These are phyloP conservation scores for Candolleomyces efflorescens DNA, from an alignment of 768 basidiomycete genomes.

Conservation along the genomic window DNA sequence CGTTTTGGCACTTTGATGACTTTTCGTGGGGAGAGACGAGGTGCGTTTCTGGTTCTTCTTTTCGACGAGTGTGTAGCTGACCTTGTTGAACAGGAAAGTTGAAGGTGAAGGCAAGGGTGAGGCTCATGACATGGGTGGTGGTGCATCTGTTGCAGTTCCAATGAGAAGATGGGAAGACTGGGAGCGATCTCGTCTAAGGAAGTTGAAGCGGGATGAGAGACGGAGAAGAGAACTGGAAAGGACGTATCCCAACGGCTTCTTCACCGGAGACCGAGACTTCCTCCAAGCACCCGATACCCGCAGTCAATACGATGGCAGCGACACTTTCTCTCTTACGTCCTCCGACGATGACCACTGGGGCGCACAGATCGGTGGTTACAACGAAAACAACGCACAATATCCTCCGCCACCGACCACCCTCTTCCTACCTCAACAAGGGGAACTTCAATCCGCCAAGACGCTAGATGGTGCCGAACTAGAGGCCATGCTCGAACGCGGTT, in stretches of 20 bases:
- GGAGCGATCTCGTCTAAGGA: constrained; percentile 93
- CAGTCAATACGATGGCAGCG: constrained; percentile 73
- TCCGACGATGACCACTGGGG: constrained; percentile 98
- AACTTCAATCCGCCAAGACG: constrained; percentile 37
- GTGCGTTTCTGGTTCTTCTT: constrained; percentile 34
- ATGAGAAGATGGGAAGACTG: constrained; percentile 99
- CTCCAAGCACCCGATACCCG: constrained; percentile 54
- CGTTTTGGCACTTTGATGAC: constrained; percentile 99
- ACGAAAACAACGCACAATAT: constrained; percentile 74
- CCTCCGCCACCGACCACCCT: constrained; percentile 85
- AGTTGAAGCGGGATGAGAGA: constrained; percentile 82
- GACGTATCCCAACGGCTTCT: constrained; percentile 64
- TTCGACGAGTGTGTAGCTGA: constrained; percentile 10
- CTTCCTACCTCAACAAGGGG: constrained; percentile 33
- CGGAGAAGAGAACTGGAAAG: constrained; percentile 80
- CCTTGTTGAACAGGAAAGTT: constrained; percentile 67
- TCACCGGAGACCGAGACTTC: constrained; percentile 57
- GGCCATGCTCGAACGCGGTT: constrained; percentile 89
- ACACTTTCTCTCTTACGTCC: constrained; percentile 74
- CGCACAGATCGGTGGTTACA: constrained; percentile 91
- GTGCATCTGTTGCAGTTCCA: constrained; percentile 64
- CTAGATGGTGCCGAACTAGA: constrained; percentile 78
- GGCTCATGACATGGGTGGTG: constrained; percentile 69
- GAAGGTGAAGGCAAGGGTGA: constrained; percentile 83
- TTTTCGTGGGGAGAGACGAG: constrained; percentile 99